Evolutionary conservation across 495 filamentous ascomycete species (phyloP).

Genomic region (Penicillium soppii): DNA sequence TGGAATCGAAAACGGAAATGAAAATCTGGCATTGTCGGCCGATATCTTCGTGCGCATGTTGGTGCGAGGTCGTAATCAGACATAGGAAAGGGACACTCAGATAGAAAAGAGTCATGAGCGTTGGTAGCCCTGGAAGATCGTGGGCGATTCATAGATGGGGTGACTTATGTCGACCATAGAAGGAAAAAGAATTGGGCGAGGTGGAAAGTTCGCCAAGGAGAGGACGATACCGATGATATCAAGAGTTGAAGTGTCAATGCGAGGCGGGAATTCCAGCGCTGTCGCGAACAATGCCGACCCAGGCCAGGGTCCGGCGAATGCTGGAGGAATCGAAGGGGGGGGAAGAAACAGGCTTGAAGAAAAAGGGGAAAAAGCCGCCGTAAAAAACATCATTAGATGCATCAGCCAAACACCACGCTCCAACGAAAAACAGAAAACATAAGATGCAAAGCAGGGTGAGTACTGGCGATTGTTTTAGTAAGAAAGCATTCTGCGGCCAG

Average conservation of each 20-base stretch:
- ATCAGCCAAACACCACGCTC: constrained; percentile 25
- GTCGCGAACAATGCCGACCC: neutral
- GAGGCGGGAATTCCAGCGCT: constrained; percentile 1
- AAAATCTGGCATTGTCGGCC: constrained; percentile 9
- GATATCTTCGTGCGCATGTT: constrained; percentile 25
- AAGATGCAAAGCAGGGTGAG: constrained; percentile 2
- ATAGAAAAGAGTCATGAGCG: constrained; percentile 16
- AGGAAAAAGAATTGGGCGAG: constrained; percentile 16
- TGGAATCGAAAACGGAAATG: constrained; percentile 6
- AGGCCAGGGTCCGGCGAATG: neutral
- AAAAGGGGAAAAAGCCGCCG: constrained; percentile 14
- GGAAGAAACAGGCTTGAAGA: constrained; percentile 7
- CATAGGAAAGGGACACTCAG: constrained; percentile 30
- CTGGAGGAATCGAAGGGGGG: constrained; percentile 8
- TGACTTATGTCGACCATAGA: constrained; percentile 4
- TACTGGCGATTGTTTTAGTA: constrained; percentile 43
- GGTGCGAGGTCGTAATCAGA: constrained; percentile 23
- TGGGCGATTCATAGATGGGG: constrained; percentile 14
- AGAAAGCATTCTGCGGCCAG: constrained; percentile 70
- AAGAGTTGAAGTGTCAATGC: neutral
- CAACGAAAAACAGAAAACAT: constrained; percentile 17
- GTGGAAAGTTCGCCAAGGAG: constrained; percentile 6
- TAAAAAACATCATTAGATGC: constrained; percentile 6
- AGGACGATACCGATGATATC: constrained; percentile 28
- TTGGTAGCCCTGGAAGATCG: constrained; percentile 11